phyloP scores from a whole-genome alignment of 2,329 filamentous ascomycete species.

The Reticulascus tulasneorum region DNA sequence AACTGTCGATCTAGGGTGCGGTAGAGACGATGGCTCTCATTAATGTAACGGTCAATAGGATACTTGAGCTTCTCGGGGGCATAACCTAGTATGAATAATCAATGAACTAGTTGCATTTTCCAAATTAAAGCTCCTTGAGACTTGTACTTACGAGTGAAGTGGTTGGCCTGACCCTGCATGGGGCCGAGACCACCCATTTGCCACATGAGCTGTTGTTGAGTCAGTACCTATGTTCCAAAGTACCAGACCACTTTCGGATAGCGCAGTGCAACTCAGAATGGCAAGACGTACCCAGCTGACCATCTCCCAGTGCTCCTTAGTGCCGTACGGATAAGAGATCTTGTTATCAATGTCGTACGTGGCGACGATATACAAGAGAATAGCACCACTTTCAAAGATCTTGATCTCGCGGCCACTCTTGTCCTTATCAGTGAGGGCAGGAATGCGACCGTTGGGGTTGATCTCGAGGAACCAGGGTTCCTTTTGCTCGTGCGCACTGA shows the following conservation, averaged over 20 bases:
- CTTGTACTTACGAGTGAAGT: constrained; percentile 64
- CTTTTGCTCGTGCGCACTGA: constrained; percentile 60
- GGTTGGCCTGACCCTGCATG: constrained; percentile 70
- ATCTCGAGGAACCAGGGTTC: constrained; percentile 62
- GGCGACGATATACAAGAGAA: constrained; percentile 69
- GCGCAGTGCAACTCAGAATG: no score
- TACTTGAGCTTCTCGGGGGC: constrained; percentile 80
- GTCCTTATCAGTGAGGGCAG: constrained; percentile 64
- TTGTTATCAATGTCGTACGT: constrained; percentile 60
- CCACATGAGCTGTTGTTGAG: constrained; percentile 59
- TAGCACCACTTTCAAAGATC: constrained; percentile 73
- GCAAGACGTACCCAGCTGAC: constrained; percentile 63
- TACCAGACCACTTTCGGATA: no score
- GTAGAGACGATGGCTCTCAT: constrained; percentile 81
- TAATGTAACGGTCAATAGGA: constrained; percentile 75
- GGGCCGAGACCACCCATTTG: constrained; percentile 73
- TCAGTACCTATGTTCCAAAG: constrained; percentile 26
- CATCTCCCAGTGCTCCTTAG: constrained; percentile 60
- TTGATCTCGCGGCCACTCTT: constrained; percentile 61
- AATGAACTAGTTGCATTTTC: no score
- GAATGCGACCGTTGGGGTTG: constrained; percentile 63
- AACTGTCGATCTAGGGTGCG: constrained; percentile 72
- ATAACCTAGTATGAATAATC: constrained; percentile 48
- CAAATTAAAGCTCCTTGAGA: no score
- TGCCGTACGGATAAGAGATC: constrained; percentile 33